Evolutionary conservation across 2,329 filamentous ascomycete species (phyloP).

Genomic region (Botrytis byssoidea): DNA sequence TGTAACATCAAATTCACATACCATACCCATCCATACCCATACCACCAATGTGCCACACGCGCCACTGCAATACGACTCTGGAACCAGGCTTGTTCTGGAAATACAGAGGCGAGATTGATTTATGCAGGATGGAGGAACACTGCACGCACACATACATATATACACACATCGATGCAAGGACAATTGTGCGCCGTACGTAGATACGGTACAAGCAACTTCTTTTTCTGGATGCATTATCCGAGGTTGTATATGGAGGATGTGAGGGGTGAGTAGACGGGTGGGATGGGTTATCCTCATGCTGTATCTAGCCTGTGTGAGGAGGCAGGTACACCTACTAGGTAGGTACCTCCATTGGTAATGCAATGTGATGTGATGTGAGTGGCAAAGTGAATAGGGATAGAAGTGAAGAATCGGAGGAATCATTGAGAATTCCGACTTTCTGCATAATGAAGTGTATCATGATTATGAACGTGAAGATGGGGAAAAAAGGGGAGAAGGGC

Average conservation of each 20-base stretch:
- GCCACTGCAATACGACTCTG: not conserved
- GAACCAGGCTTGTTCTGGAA: not conserved
- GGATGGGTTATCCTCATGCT: not conserved
- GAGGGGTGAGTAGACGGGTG: not conserved
- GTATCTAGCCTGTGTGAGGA: not conserved
- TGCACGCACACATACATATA: not conserved
- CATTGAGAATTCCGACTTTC: slow-evolving; percentile 5
- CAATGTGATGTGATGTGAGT: not conserved
- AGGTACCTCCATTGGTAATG: not conserved
- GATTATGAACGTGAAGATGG: not conserved
- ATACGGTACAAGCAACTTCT: not conserved
- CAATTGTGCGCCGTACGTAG: not conserved
- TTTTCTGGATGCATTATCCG: not conserved
- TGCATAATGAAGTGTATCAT: slow-evolving; percentile 18
- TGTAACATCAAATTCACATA: not conserved
- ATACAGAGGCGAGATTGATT: not conserved
- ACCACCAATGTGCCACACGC: not conserved
- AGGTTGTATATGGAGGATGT: not conserved
- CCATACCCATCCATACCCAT: not conserved
- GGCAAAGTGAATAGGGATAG: not conserved
- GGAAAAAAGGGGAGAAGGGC: not conserved
- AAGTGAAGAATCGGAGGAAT: not conserved
- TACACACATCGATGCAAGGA: not conserved
- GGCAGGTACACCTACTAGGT: not conserved
- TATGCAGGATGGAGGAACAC: not conserved